Evolutionary conservation across 2,329 filamentous ascomycete species (phyloP), one percentile per base, ranked within the genome.

Genomic region (Trichoderma aggressivum): DNA sequence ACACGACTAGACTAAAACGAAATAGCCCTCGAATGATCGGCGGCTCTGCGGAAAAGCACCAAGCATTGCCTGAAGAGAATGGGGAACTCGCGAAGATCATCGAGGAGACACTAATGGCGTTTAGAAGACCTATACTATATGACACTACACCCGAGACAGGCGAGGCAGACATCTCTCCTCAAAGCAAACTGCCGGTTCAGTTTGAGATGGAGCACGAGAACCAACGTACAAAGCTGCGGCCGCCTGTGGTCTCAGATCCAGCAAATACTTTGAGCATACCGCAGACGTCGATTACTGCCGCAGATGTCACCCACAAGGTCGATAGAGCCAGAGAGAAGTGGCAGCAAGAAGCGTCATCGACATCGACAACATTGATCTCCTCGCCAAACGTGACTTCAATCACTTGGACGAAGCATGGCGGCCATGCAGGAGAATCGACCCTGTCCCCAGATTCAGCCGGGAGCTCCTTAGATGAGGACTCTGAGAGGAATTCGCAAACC

Each of bases 221-320:
- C 16, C 75, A 75, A 12, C 70, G 74, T 0, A 80, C 81, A 36
- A 71, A 75, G 16, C 74, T 76, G 6, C 75, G 74, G 10, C 72
- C 73, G 21, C 74, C 74, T 6, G 74, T 73, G 7, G 59, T 70
- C 11, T 76, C 76, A 18, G 79, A 80, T 55, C 78, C 80, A 58
- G 78, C 78, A 5, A 81, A 78, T 1, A 82, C 80, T 0, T 77
- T 82, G 55, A 81, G 74, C 70, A 26, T 78, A 28, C 79, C 80
- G 7, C 75, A 72, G 43, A 77, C 79, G 12, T 76, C 78, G 2
- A 81, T 80, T 36, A 72, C 80, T 7, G 75, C 72, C 14, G 69
- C 76, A 8, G 74, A 74, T 36, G 67, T 73, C 10, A 67, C 62
- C 1, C 74, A 79, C 61, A 74, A 74, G 47, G 74, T 75, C 30